Percentiles rank a stretch among this genome's conserved stretches.
phyloP scores from a whole-genome alignment of 441 rosid species.

The Adansonia rubrostipa region DNA sequence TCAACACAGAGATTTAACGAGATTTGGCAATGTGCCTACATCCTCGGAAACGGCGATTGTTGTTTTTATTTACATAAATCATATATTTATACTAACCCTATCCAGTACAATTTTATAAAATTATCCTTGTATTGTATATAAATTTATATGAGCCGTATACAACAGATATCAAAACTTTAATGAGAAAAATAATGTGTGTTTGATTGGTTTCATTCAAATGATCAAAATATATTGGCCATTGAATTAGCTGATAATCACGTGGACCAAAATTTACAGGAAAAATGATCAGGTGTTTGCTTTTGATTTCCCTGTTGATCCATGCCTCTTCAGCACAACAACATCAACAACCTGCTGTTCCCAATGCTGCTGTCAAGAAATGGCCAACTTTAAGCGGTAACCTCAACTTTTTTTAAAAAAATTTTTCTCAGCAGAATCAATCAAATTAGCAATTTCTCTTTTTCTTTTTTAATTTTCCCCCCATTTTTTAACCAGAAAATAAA shows the following conservation, averaged over 20 bases:
- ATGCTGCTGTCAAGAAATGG: conserved; percentile 33
- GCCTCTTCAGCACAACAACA: conserved; percentile 30
- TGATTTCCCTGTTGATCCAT: conserved; percentile 42
- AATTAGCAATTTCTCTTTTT: not conserved
- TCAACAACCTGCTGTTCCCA: not conserved
- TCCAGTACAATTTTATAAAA: too few species aligned
- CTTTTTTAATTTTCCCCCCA: not conserved
- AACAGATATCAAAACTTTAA: too few species aligned
- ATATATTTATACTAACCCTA: too few species aligned
- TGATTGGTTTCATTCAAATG: not conserved
- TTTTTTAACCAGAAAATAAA: not conserved
- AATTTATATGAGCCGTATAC: too few species aligned
- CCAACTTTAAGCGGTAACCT: conserved; percentile 53
- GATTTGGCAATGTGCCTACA: too few species aligned
- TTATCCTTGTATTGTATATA: too few species aligned
- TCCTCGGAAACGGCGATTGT: too few species aligned
- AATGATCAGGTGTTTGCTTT: conserved; percentile 48
- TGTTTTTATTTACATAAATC: too few species aligned
- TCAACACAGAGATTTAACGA: too few species aligned
- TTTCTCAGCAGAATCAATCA: not conserved
- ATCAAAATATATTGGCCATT: not conserved
- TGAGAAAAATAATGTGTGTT: not conserved
- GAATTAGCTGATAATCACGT: not conserved
- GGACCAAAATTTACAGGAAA: conserved; percentile 27
- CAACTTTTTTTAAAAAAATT: not conserved